phyloP scores from a whole-genome alignment of 306 rosid genomes.

The Sicyos baderoa region DNA sequence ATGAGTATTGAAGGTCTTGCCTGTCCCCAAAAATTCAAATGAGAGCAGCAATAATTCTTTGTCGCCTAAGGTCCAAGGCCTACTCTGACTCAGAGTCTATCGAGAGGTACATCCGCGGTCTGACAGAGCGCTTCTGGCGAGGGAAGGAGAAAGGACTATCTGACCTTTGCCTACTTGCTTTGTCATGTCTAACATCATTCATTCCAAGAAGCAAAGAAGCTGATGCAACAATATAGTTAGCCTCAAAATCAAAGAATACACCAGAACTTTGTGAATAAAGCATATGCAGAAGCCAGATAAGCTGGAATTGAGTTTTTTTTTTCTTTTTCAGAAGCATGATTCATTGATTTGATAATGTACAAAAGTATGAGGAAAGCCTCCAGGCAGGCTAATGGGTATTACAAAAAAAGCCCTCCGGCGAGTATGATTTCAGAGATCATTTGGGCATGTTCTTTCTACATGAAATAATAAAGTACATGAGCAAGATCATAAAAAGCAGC shows the following conservation, averaged over 20 bases:
- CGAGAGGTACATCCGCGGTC: conserved; percentile 58
- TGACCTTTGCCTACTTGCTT: conserved; percentile 57
- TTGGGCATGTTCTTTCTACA: background rate
- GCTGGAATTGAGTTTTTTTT: background rate
- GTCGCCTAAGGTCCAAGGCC: conserved; percentile 23
- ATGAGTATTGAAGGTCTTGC: conserved; percentile 15
- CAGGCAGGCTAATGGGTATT: background rate
- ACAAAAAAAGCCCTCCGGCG: background rate
- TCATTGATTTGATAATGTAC: background rate
- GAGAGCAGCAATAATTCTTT: conserved; percentile 20
- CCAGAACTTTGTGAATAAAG: background rate
- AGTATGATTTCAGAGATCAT: background rate
- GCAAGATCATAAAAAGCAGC: background rate
- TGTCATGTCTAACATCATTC: conserved; percentile 65
- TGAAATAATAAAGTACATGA: background rate
- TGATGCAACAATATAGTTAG: conserved; percentile 38
- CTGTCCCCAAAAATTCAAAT: conserved; percentile 17
- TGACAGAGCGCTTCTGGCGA: conserved; percentile 92
- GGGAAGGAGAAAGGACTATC: conserved; percentile 94
- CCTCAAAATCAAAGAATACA: conserved; percentile 13
- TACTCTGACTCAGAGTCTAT: conserved; percentile 88
- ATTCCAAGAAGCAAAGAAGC: conserved; percentile 84
- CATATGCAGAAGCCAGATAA: background rate
- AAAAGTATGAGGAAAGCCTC: background rate
- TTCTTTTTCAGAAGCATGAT: background rate